These are phyloP conservation scores for Thinopyrum elongatum DNA, from an alignment of 176 grass and related monocot genomes.

Conservation along the genomic window DNA sequence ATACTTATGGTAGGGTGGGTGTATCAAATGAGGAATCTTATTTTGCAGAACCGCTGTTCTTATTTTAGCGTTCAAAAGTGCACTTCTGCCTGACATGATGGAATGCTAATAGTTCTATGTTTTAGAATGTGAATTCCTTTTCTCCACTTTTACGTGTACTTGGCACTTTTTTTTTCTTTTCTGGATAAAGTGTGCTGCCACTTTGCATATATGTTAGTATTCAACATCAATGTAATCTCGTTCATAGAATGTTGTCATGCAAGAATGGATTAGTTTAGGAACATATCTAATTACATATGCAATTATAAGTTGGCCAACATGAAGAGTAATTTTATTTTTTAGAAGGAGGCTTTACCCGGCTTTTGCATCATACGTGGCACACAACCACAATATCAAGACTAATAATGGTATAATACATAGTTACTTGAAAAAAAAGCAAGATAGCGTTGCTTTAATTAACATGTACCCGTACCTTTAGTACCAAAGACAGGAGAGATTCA, in stretches of 20 bases:
- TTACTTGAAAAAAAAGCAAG: not conserved
- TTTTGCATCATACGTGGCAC: too few species aligned
- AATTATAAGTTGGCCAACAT: not conserved
- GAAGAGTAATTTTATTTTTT: not conserved
- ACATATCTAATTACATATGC: not conserved
- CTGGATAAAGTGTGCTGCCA: not conserved
- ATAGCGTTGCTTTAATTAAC: not conserved
- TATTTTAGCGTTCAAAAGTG: not conserved
- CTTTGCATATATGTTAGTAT: not conserved
- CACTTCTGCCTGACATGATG: not conserved
- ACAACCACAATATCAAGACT: not conserved
- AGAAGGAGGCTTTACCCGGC: too few species aligned
- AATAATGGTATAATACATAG: not conserved
- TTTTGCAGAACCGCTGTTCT: not conserved
- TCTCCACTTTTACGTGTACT: not conserved
- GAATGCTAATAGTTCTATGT: not conserved
- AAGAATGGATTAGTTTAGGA: not conserved
- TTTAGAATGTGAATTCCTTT: not conserved
- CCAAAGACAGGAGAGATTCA: slow-evolving; percentile 13
- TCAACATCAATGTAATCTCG: not conserved
- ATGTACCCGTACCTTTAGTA: slow-evolving; percentile 32
- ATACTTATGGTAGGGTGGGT: not conserved
- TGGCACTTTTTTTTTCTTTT: not conserved
- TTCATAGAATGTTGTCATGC: not conserved
- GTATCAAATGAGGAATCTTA: not conserved